Base-by-base conservation (phyloP, 2,329 filamentous ascomycete genomes). In the Tolypocladium pustulatum region DNA sequence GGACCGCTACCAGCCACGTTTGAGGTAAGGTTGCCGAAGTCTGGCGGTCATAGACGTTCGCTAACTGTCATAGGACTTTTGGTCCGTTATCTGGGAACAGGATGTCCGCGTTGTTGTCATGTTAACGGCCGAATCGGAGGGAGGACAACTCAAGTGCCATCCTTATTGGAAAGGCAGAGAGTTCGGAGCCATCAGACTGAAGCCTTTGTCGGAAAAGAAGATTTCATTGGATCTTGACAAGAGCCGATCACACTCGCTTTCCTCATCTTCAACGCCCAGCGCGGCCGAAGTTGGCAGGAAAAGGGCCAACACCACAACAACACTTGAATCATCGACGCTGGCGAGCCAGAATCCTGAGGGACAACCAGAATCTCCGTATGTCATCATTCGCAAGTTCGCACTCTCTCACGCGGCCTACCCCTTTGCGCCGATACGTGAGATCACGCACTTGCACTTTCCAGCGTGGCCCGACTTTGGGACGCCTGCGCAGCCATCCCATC, bases 401-500 rank as follows among this genome's bases (percentile, higher is more conserved):
- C 76, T 99, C 34, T 87, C 86, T 1, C 90, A 97, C 69, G 77
- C 84, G 2, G 78, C 82, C 1, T 82, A 89, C 59, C 92, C 93
- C 0, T 97, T 96, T 68, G 84, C 85, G 25, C 89, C 91, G 0
- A 88, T 96, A 64, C 88, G 93, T 30, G 92, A 97, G 72, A 88
- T 99, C 61, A 97, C 92, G 0, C 94, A 99, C 65, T 77, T 99
- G 17, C 92, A 97, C 69, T 97, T 97, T 71, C 86, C 91, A 0
- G 87, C 88, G n/a, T 99, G 94, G 94, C 94, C 94, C 0, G 94
- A 99, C 68, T 97, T 97, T 72, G 94, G 94, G 25, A 88, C 91
- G 0, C 93, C 93, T 0, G 91, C 94, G 0, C 89, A 95, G 67
- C 91, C 94, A 1, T 84, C 85, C 6, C 91, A 97, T 67, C 80